Percentiles rank a stretch among this genome's conserved stretches.
These are phyloP conservation scores for Themeda triandra DNA, from an alignment of 176 grass and related monocot species.

Conservation along the genomic window DNA sequence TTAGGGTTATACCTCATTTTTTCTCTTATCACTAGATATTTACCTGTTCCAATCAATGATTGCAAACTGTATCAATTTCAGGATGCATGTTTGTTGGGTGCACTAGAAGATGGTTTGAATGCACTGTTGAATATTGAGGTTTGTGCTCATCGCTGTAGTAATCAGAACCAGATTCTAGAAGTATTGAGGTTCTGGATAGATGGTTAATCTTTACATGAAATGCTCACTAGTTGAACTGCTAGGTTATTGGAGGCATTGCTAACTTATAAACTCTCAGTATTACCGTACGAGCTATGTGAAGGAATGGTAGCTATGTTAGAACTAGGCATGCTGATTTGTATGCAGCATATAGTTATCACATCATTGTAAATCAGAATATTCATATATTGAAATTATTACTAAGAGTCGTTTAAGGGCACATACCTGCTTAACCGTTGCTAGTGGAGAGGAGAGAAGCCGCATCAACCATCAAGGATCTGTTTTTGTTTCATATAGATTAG, in stretches of 20 bases:
- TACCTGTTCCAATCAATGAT: conserved; percentile 1
- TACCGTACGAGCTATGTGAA: neutral
- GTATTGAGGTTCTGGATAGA: neutral
- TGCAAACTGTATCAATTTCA: conserved; percentile 22
- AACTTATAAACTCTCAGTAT: neutral
- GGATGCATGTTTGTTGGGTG: conserved; percentile 61
- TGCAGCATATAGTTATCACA: neutral
- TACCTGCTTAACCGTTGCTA: neutral
- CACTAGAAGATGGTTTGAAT: conserved; percentile 72
- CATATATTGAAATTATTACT: neutral
- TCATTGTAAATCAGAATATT: neutral
- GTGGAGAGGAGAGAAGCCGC: neutral
- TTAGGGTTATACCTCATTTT: neutral
- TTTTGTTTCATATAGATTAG: neutral
- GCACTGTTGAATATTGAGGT: conserved; percentile 77
- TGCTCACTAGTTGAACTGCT: neutral
- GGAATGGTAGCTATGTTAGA: neutral
- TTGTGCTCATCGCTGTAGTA: neutral
- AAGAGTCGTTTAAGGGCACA: neutral
- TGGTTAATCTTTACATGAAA: neutral
- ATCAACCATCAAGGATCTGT: too few relatives aligned
- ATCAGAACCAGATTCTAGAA: neutral
- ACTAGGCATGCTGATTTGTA: neutral
- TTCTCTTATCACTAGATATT: neutral
- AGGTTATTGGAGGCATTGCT: neutral